Percentiles rank a stretch among this genome's conserved stretches.
Evolutionary conservation across 768 basidiomycete genomes (phyloP).

Genomic region (Amanita phalloides): DNA sequence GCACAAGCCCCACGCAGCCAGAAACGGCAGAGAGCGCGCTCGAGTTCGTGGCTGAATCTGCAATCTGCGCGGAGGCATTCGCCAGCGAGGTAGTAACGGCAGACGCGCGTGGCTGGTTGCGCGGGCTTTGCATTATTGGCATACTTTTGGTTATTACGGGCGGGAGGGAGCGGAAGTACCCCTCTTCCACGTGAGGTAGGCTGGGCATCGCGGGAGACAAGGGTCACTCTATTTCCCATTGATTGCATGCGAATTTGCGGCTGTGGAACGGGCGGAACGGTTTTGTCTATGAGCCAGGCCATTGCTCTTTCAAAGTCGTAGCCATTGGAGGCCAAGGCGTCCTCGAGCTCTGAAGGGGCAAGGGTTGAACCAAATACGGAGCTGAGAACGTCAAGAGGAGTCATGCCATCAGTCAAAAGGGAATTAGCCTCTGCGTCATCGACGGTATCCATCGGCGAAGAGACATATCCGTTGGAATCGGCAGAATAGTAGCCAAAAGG

Average conservation of each 20-base stretch:
- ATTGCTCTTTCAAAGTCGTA: constrained; percentile 96
- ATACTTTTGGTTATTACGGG: constrained; percentile 27
- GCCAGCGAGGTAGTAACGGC: constrained; percentile 93
- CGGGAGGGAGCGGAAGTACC: constrained; percentile 17
- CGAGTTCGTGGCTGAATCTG: constrained; percentile 94
- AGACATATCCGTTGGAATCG: constrained; percentile 12
- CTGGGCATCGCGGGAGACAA: constrained; percentile 47
- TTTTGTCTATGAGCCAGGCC: constrained; percentile 84
- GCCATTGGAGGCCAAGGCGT: constrained; percentile 76
- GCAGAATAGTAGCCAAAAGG: constrained; percentile 10
- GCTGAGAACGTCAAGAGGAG: constrained; percentile 90
- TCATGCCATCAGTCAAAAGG: constrained; percentile 85
- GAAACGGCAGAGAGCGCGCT: constrained; percentile 90
- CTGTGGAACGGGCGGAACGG: constrained; percentile 35
- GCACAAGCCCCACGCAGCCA: constrained; percentile 97
- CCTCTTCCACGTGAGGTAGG: constrained; percentile 28
- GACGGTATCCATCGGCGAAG: constrained; percentile 13
- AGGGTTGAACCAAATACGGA: constrained; percentile 91
- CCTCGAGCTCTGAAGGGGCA: constrained; percentile 86
- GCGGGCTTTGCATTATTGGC: constrained; percentile 42
- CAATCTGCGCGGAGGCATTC: constrained; percentile 96
- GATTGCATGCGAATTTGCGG: constrained; percentile 43
- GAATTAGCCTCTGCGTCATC: constrained; percentile 34
- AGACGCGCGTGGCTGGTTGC: constrained; percentile 68
- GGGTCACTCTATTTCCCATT: constrained; percentile 56